Base-by-base conservation (phyloP, 306 rosid genomes). In the Cotoneaster glaucophyllus region DNA sequence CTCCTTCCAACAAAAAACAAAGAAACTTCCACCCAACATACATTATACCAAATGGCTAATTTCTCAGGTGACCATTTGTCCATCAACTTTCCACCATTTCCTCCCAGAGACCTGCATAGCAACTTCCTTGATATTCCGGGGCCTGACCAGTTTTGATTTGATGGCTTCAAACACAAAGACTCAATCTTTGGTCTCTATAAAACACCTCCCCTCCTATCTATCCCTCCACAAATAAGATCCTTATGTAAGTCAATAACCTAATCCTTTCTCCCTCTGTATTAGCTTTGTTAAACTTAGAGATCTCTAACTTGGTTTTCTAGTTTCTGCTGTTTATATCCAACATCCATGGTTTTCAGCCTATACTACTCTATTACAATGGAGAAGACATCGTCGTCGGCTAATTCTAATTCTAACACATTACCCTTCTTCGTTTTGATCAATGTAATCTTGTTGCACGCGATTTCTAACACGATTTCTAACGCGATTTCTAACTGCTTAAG, bases 121-220 rank as follows among this genome's bases (percentile, higher is more conserved):
- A 85, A 10, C 82, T 89, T 89, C 93, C 84, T 53, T 71, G 7
- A 39, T 32, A 24, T 44, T 39, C 7, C 11, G 45, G 69, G 70
- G 29, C 24, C 29, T 62, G 70, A 74, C 77, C n/a, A 61, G 0
- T 43, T 10, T 15, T 1, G 7, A 15, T 15, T 15, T 44, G 61
- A 4, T 29, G 17, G 41, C 71, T 82, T 69, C 83, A 68, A 50
- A 34, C 31, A 64, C 57, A 63, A 45, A n/a, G 31, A 64, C 54
- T 34, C 1, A 64, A 64, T 14, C 66, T 26, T 48, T 31, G 45
- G 41, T 64, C 75, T 56, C 15, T 83, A 73, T 64, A 77, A 15
- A 31, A 45, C 64, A 22, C 3, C 62, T 2, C 28, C 25, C 21
- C 3, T 4, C 53, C 44, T 45, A 37, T 3, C 21, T 13, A 14